Evolutionary conservation across 257 asterid species (phyloP), one percentile per base, ranked within the genome.

Genomic region (Cynanchum wilfordii): DNA sequence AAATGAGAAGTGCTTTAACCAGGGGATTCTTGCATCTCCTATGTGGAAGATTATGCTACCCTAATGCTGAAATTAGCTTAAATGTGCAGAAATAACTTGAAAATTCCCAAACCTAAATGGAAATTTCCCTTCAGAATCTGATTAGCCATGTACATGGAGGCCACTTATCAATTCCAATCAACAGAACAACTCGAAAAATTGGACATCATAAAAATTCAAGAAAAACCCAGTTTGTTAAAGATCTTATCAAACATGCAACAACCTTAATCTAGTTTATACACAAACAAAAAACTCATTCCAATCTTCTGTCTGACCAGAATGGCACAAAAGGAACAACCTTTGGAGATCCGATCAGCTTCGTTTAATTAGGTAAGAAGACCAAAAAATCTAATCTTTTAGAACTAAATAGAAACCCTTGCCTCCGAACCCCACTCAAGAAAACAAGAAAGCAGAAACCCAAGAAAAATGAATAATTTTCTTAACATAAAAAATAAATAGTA

Each of bases 301-400:
- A 2, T 44, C 24, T 19, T 72, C 24, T 22, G 8, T 40, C 29
- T 30, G 66, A 66, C 59, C 36, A 54, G 40, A n/a, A 19, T 12
- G 44, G 27, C 19, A 47, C 19, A 49, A 16, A 68, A 27, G 47
- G 62, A 36, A 36, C 47, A 72, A 60, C 38, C 38, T 45, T 66
- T 10, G 10, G 16, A 56, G 51, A 75, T 55, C 72, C 7, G 38
- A 74, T 17, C 45, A 51, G 47, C 50, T 54, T 30, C 4, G 22
- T 24, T 52, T 10, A 44, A n/a, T 68, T 7, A 69, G 51, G 49
- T 27, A 69, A 10, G 13, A 68, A 42, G 40, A 66, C 25, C 10
- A 42, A 42, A 66, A 66, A 66, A 44, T 40, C 68, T 55, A 8
- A 54, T 40, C 78, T 66, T 42, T 40, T 5, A 54, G 52, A 30